A percentile compares a stretch with the other conserved stretches of the same genome.
Conservation (phyloP, 768 basidiomycete species). For the Boletellus ananas region DNA sequence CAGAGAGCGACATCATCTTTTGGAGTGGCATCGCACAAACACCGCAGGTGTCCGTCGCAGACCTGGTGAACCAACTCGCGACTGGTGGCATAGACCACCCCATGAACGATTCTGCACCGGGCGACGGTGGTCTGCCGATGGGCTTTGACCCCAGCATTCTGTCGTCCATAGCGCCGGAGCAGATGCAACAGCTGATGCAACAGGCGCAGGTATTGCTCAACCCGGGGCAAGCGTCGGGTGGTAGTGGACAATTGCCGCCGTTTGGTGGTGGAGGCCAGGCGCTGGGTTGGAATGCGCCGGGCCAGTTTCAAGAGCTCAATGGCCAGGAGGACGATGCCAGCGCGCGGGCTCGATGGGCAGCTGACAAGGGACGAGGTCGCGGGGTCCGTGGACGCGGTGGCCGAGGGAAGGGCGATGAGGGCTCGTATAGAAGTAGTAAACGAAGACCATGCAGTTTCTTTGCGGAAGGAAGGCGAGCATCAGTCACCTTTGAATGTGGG, state of each 20-base stretch:
- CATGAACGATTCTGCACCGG: slow-evolving; percentile 33
- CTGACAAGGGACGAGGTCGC: slow-evolving; percentile 48
- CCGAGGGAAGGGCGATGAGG: slow-evolving; percentile 51
- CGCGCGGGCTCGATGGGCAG: slow-evolving; percentile 43
- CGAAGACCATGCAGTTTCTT: slow-evolving; percentile 89
- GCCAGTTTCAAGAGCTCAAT: slow-evolving; percentile 40
- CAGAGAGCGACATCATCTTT: slow-evolving; percentile 63
- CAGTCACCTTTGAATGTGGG: slow-evolving; percentile 35
- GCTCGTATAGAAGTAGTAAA: slow-evolving; percentile 75
- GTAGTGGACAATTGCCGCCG: slow-evolving; percentile 28
- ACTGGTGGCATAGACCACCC: slow-evolving; percentile 40
- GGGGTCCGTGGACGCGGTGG: slow-evolving; percentile 58
- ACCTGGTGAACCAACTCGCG: slow-evolving; percentile 63
- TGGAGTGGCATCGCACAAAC: slow-evolving; percentile 44
- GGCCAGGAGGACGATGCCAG: slow-evolving; percentile 46
- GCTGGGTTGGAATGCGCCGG: slow-evolving; percentile 37
- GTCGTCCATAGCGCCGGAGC: slow-evolving; percentile 50
- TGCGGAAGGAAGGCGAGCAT: slow-evolving; percentile 90
- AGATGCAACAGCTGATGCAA: slow-evolving; percentile 59
- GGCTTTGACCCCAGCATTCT: slow-evolving; percentile 43
- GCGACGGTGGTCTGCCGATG: slow-evolving; percentile 28
- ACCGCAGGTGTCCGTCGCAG: slow-evolving; percentile 53
- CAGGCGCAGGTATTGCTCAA: slow-evolving; percentile 35
- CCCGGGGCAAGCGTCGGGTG: slow-evolving; percentile 27
- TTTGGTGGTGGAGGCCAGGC: slow-evolving; percentile 35